These are phyloP conservation scores for Fimicolochytrium jonesii DNA, from an alignment of 192 early-diverging fungal genomes.

Conservation along the genomic window DNA sequence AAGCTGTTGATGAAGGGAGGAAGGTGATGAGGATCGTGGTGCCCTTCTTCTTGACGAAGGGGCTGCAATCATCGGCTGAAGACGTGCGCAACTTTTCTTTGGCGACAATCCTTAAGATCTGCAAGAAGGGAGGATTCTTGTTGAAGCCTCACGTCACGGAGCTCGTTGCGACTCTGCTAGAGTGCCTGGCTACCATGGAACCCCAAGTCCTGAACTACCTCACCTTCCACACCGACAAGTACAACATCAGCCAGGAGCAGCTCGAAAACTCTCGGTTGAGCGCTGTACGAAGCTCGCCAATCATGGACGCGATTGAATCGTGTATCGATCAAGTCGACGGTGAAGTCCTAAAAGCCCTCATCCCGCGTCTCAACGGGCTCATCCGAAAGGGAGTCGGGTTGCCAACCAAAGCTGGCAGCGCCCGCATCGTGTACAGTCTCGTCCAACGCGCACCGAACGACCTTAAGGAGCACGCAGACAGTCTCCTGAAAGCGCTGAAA, in stretches of 20 bases:
- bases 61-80: constrained; percentile 73
- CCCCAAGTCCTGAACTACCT: constrained; percentile 76
- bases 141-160: constrained; percentile 69
- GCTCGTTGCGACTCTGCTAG: constrained; percentile 74
- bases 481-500: constrained; percentile 70
- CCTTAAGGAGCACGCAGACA: constrained; percentile 66
- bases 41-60: constrained; percentile 75
- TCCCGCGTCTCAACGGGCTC: constrained; percentile 64
- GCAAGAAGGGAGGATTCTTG: constrained; percentile 68
- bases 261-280: constrained; percentile 75
- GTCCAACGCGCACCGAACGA: constrained; percentile 65
- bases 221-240: constrained; percentile 82
- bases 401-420: constrained; percentile 87
- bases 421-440: constrained; percentile 76
- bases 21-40: constrained; percentile 78
- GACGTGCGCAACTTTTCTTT: constrained; percentile 84
- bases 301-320: constrained; percentile 87
- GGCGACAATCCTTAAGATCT: constrained; percentile 75
- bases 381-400: constrained; percentile 83
- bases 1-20: constrained; percentile 55
- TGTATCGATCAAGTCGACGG: constrained; percentile 74
- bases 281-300: constrained; percentile 85
- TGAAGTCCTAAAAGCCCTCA: constrained; percentile 57
- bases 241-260: constrained; percentile 82
- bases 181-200: constrained; percentile 75